Conservation (phyloP, 495 filamentous ascomycete genomes). For the Penicillium cinerascens region DNA sequence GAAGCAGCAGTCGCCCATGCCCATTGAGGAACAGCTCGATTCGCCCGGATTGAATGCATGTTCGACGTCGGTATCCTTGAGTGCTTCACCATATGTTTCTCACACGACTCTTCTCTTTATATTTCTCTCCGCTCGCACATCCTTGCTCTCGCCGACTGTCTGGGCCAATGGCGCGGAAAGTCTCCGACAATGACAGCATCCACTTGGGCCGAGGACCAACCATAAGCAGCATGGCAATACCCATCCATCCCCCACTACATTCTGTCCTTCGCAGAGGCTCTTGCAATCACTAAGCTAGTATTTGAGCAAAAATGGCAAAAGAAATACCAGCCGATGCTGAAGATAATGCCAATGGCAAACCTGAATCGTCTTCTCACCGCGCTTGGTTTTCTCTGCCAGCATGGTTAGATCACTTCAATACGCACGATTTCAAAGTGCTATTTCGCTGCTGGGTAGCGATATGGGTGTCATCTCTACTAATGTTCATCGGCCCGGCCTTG, state of each 20-base stretch:
- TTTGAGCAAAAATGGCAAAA: neutral
- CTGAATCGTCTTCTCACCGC: neutral
- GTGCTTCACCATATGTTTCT: too few species aligned
- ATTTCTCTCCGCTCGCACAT: too few species aligned
- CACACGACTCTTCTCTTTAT: too few species aligned
- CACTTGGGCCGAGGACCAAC: neutral
- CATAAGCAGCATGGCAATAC: neutral
- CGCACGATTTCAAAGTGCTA: neutral
- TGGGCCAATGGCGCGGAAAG: neutral
- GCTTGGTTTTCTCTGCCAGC: neutral
- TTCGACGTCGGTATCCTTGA: too few species aligned
- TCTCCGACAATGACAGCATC: neutral
- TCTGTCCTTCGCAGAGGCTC: too few species aligned
- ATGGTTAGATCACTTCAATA: neutral
- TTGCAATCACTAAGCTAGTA: too few species aligned
- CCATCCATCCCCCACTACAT: neutral
- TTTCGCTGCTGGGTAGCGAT: slow-evolving; percentile 33
- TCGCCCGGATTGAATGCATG: too few species aligned
- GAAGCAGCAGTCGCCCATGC: too few species aligned
- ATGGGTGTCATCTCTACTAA: slow-evolving; percentile 31
- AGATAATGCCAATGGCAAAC: neutral
- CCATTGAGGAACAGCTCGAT: too few species aligned
- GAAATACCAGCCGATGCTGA: neutral
- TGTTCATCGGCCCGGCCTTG: slow-evolving; percentile 29
- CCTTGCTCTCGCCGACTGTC: neutral